Base-by-base conservation (phyloP, 148 eudicot genomes). In the Persicaria tinctoria region DNA sequence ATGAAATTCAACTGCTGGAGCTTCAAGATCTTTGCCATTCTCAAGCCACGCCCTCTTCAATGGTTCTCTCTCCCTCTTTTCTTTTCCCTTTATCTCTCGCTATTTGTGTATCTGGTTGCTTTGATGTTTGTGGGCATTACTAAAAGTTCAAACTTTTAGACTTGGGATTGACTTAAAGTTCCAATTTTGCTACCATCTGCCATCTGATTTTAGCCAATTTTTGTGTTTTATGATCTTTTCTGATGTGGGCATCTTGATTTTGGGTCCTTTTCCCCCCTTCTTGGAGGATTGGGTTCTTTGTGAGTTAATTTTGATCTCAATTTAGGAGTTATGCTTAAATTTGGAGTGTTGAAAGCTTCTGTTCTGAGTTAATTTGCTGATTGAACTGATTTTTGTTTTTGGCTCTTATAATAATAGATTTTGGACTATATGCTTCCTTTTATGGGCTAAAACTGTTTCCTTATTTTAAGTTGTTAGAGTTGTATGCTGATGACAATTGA, bases 11-110 rank as follows among this genome's bases (percentile, higher is more conserved):
- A 59, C 89, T 82, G 38, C 79, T 93, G 69, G 83, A 88, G 1
- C 79, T 93, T 72, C 82, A 88, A 1, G 97, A 93, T 50, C 81
- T 86, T 66, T 84, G 85, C 79, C 78, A 78, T 80, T 83, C 85
- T 68, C 91, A 82, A 64, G 80, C 84, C 80, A 83, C 89, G 60
- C 81, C 77, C 78, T 73, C 70, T 66, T 83, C 84, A 73, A 70
- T 85, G 89, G 97, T 92, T 79, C 8, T 16, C 44, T 32, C 17
- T 46, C 48, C 5, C 38, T 44, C 56, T 46, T 18, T 51, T 7
- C 45, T 44, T 74, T 9, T 68, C 72, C 17, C 17, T 17, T 11
- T 63, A 17, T 9, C 17, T 63, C 10, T 63, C 11, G 2, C 17
- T 17, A 32, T 32, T 60, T 47, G 66, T 62, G 74, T 45, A 73